Conservation (phyloP, 106 monocot genomes). For the Acorus gramineus region DNA sequence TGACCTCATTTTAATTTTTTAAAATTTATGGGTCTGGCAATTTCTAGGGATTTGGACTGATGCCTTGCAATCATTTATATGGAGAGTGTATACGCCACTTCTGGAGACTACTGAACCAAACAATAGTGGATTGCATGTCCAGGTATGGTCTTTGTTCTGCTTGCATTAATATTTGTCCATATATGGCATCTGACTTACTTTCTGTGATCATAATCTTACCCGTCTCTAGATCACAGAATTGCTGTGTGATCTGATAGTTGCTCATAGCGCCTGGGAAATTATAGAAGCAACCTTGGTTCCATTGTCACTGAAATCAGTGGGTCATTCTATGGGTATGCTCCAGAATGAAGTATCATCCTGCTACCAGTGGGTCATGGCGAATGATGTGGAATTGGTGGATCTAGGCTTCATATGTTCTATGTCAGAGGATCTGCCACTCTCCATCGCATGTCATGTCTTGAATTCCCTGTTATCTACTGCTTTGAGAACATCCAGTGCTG, state of each 20-base stretch:
- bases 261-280: constrained; percentile 28
- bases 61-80: constrained; percentile 29
- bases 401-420: background rate
- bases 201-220: background rate
- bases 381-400: constrained; percentile 1
- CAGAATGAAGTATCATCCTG: constrained; percentile 14
- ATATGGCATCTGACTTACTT: background rate
- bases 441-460: constrained; percentile 32
- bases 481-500: constrained; percentile 15
- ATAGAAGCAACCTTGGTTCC: constrained; percentile 43
- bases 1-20: background rate
- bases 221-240: constrained; percentile 29
- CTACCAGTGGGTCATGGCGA: constrained; percentile 13
- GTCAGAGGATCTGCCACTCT: constrained; percentile 13
- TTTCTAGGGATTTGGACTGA: constrained; percentile 13
- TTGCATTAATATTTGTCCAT: background rate
- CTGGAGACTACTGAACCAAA: constrained; percentile 23
- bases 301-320: constrained; percentile 52
- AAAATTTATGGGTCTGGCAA: background rate
- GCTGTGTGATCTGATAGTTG: constrained; percentile 32
- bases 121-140: constrained; percentile 36
- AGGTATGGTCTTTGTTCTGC: constrained; percentile 20
- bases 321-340: constrained; percentile 16
- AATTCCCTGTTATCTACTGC: constrained; percentile 29
- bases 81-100: constrained; percentile 43